Percentiles rank a stretch among this genome's conserved stretches.
These are phyloP conservation scores for Scutellaria baicalensis DNA, from an alignment of 257 asterid genomes.

Conservation along the genomic window DNA sequence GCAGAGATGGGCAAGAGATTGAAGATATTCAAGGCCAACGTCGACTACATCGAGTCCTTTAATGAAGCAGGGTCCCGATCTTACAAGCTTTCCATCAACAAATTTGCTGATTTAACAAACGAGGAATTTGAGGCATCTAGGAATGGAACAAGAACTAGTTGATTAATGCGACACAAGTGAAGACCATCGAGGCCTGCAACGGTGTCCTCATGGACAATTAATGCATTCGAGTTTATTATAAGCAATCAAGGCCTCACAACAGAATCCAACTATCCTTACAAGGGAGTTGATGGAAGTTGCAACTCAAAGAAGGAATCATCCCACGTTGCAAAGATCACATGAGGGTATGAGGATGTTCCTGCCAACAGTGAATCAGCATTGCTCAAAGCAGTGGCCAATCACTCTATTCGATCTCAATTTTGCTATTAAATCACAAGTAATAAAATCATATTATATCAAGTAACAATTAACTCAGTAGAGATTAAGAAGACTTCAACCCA, in stretches of 20 bases:
- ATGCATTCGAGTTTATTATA: constrained; percentile 1
- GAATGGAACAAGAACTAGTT: constrained; percentile 8
- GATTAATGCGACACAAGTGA: constrained; percentile 10
- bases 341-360: constrained; percentile 10
- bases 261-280: constrained; percentile 6
- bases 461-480: too few relatives aligned
- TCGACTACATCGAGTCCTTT: not conserved
- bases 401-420: too few relatives aligned
- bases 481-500: too few relatives aligned
- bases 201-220: constrained; percentile 4
- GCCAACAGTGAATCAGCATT: not conserved
- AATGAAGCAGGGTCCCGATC: not conserved
- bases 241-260: constrained; percentile 7
- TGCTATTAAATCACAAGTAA: too few relatives aligned
- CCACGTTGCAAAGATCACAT: not conserved
- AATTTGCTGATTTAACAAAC: constrained; percentile 8
- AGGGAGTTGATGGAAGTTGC: constrained; percentile 2
- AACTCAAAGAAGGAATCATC: constrained; percentile 8
- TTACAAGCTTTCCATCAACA: constrained; percentile 6
- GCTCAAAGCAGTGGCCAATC: not conserved
- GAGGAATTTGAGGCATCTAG: constrained; percentile 1
- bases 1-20: not conserved
- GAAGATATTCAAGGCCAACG: not conserved
- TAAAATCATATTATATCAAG: too few relatives aligned
- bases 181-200: constrained; percentile 1